Base-by-base conservation (phyloP, 2,329 filamentous ascomycete species). In the Colletotrichum cuscutae region DNA sequence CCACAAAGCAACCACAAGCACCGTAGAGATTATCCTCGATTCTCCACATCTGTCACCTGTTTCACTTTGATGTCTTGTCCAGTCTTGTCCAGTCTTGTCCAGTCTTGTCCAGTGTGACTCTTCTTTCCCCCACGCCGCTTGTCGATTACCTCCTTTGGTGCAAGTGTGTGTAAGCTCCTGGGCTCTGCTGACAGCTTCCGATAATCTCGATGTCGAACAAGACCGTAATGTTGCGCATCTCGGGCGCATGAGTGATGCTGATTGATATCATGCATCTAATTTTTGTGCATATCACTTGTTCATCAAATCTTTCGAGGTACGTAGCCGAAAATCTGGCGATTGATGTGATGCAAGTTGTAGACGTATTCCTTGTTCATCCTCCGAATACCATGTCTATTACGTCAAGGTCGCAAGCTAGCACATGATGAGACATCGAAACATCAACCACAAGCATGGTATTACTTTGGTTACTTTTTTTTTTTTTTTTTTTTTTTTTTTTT, bases 21-120 rank as follows among this genome's bases (percentile, higher is more conserved):
- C 59, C 59, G 64, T 65, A 22, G 37, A 64, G 70, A 72, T 69
- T 65, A 42, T 28, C 60, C 65, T 28, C 66, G 35, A 5, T 46
- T 65, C 61, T 56, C 66, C 71, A 73, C 61, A 65, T 64, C 60
- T 72, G 66, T 72, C 70, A 72, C 65, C 46, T 72, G 71, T 72
- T 72, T 72, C 71, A 72, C 49, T 30, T 61, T 35, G n/a, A 56
- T 53, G 30, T 42, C 54, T 8, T 60, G 65, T 49, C 42, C 19
- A 49, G 54, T 46, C 54, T 15, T 60, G 65, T n/a, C 42, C 42
- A 49, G 42, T 22, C 54, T 8, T 60, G 65, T 49, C 42, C 19
- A 49, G 54, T 46, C 54, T 15, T 60, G 65, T n/a, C 42, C 42
- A 49, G 42, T 22, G 42, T 70, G 65, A 54, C 59, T 26, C 30